Evolutionary conservation across 306 rosid species (phyloP), one percentile per base, ranked within the genome.

Genomic region (Lotus japonicus): DNA sequence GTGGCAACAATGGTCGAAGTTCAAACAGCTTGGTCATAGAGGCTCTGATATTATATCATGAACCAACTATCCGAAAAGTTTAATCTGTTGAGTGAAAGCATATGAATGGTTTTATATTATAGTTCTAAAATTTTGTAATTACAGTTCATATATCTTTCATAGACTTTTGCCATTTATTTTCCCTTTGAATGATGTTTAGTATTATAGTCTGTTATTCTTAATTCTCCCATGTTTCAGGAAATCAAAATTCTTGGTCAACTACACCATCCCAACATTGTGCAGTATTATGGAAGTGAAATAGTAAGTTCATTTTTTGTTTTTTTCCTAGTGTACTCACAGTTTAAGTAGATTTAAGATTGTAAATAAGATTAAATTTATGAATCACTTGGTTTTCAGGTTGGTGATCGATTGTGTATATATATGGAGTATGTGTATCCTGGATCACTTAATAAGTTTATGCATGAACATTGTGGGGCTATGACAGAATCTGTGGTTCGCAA

Each of bases 371-470:
- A 26, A 68, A 48, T 14, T 39, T 58, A 62, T 62, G 13, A 51
- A 14, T 52, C 13, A 12, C 52, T 68, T 38, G 56, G 42, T 77
- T 62, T 75, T 70, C 84, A 92, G 98, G 67, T 84, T 73, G 95
- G 79, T 11, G 91, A 87, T 80, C 85, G 59, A 64, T 84, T 89
- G 70, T 92, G 78, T 84, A 92, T 92, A 79, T 92, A 89, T 83
- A 83, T 92, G 87, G 98, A 92, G 77, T 92, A 85, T 60, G 86
- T 92, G 57, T 70, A 85, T 77, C 98, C 98, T 19, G 98, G 98
- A 64, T 92, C 98, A 1, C 82, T 92, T 41, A 76, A 80, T 53
- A 92, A 87, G 78, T 92, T 82, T 76, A 87, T 89, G 61, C 89
- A 77, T 16, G 98, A 88, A 31, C 86, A 75, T 68, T 72, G 81